A percentile compares a stretch with the other conserved stretches of the same genome.
Conservation (phyloP, 2,329 filamentous ascomycete genomes). For the Colletotrichum kahawae region DNA sequence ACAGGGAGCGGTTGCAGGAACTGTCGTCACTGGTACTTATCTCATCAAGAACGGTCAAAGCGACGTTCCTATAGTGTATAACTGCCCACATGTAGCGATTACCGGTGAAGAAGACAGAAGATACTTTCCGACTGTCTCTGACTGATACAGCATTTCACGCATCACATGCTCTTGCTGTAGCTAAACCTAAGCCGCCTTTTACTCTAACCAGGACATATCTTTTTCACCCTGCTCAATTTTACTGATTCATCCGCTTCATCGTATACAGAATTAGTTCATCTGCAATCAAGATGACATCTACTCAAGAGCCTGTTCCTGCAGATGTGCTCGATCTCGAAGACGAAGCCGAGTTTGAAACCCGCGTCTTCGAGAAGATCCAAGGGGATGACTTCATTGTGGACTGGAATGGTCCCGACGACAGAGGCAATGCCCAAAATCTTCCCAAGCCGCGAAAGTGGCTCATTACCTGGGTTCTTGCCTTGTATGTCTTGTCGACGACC, state of each 20-base stretch:
- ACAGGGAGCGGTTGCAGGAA: background rate
- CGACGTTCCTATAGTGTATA: too few relatives aligned
- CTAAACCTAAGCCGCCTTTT: background rate
- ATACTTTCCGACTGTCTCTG: background rate
- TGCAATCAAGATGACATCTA: background rate
- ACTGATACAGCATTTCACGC: background rate
- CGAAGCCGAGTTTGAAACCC: background rate
- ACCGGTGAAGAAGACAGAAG: background rate
- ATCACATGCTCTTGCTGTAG: background rate
- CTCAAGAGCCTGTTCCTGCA: background rate
- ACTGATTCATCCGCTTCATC: background rate
- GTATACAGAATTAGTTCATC: accelerated
- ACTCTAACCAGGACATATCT: too few relatives aligned
- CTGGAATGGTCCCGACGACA: background rate
- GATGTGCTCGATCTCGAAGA: background rate
- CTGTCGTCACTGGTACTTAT: too few relatives aligned
- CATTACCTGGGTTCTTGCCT: background rate
- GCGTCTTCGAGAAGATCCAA: background rate
- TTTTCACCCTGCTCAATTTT: accelerated
- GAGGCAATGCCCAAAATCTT: slow-evolving; percentile 11
- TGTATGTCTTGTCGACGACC: background rate
- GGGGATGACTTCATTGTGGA: background rate
- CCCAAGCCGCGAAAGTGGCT: background rate
- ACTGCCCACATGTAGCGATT: too few relatives aligned
- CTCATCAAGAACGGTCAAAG: too few relatives aligned